Evolutionary conservation across 164 flowering plant species (phyloP), one percentile per base, ranked within the genome.

Genomic region (Stephania yunnanensis): DNA sequence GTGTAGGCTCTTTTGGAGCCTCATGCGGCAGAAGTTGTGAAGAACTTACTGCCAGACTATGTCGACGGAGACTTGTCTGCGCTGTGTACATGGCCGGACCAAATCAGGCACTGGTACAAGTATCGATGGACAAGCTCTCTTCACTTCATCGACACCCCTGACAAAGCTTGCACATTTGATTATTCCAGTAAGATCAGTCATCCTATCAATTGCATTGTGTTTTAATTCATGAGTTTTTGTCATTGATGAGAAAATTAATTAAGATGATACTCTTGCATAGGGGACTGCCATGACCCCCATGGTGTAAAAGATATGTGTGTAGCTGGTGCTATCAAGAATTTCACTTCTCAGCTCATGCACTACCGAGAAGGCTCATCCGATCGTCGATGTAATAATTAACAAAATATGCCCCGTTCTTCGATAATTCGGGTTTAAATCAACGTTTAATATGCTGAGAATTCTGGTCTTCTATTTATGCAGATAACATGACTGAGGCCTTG

Each of bases 141-240:
- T 78, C 99, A 95, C 80, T 95, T 90, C 90, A 92, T 92, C 7
- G 97, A 93, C 82, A 93, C 97, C 0, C 99, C 99, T 0, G 97
- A 93, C 69, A 25, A 87, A 1, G 87, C 89, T 22, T 95, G 99
- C 86, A 76, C 85, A 69, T 95, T 86, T 25, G 86, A 90, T 67
- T 90, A 89, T 73, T 72, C 88, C 52, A 86, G 99, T 93, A 84
- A 80, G 22, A n/a, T 61, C 19, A 61, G 22, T 25, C 6, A 15
- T 61, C 66, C 20, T 7, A 61, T 19, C 25, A 19, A 36, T 61
- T n/a, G 19, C 29, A 46, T 5, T 36, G n/a, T 46, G 42, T 36
- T 73, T 19, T 6, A 58, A 17, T 52, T 58, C 4, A 4, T 50
- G 11, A 30, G 36, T 50, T 46, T 25, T 10, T 9, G 3, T 2